Evolutionary conservation across 495 filamentous ascomycete genomes (phyloP).

Genomic region (Neurospora sp.): DNA sequence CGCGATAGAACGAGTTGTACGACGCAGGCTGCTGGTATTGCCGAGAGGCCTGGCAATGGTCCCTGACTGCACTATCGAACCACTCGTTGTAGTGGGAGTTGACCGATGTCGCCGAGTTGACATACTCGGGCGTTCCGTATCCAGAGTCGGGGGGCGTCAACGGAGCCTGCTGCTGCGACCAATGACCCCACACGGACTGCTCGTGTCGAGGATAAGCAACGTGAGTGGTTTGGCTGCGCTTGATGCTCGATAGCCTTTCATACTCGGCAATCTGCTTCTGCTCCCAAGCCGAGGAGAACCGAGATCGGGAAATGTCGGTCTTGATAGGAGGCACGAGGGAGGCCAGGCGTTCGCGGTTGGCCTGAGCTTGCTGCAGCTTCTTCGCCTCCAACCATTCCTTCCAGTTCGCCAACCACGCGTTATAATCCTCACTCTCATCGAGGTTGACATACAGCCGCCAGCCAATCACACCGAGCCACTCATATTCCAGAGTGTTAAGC

Average conservation of each 20-base stretch:
- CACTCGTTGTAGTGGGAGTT: conserved; percentile 37
- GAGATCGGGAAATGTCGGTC: conserved; percentile 40
- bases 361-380: conserved; percentile 40
- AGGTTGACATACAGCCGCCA: conserved; percentile 88
- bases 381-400: conserved; percentile 61
- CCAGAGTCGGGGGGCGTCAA: conserved; percentile 41
- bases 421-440: conserved; percentile 69
- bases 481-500: conserved; percentile 80
- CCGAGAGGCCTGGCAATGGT: conserved; percentile 18
- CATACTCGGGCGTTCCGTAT: conserved; percentile 41
- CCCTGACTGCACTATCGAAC: conserved; percentile 29
- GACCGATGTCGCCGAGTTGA: conserved; percentile 31
- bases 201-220: conserved; percentile 39
- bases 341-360: conserved; percentile 38
- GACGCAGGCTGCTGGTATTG: conserved; percentile 24
- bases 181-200: conserved; percentile 30
- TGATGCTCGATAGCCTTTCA: conserved; percentile 30
- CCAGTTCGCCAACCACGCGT: conserved; percentile 78
- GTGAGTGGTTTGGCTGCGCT: conserved; percentile 35
- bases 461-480: conserved; percentile 78
- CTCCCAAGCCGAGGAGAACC: conserved; percentile 39
- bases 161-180: conserved; percentile 29
- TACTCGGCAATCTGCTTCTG: conserved; percentile 43
- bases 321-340: conserved; percentile 58
- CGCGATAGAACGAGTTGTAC: conserved; percentile 42